phyloP scores from a whole-genome alignment of 768 basidiomycete species.

The Filobasidium floriforme region DNA sequence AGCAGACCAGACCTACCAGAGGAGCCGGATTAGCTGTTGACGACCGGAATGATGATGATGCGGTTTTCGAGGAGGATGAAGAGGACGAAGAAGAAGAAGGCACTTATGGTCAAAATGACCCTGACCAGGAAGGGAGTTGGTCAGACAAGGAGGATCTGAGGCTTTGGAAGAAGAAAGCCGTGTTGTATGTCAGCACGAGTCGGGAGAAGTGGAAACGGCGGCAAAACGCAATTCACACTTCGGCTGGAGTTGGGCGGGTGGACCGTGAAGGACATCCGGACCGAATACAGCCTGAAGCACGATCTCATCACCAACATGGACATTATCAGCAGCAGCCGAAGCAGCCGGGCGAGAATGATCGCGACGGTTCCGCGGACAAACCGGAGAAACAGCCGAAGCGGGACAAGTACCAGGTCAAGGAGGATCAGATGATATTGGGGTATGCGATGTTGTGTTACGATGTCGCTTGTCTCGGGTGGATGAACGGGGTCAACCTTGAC shows the following conservation, averaged over 20 bases:
- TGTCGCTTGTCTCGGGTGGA: slow-evolving; percentile 11
- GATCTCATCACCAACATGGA: neutral
- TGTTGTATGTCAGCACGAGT: slow-evolving; percentile 15
- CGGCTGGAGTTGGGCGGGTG: no score
- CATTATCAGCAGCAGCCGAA: neutral
- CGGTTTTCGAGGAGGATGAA: neutral
- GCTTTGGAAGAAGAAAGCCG: slow-evolving; percentile 1
- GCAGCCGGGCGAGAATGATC: neutral
- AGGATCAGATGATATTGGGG: slow-evolving; percentile 19
- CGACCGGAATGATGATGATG: neutral
- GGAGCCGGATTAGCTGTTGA: no score
- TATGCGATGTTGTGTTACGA: slow-evolving; percentile 19
- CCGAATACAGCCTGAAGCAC: no score
- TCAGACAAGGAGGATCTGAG: neutral
- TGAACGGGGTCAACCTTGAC: slow-evolving; percentile 11
- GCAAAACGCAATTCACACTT: neutral
- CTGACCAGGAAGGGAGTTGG: neutral
- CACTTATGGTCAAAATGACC: neutral
- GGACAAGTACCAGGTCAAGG: slow-evolving; percentile 21
- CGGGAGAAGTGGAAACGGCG: slow-evolving; percentile 18
- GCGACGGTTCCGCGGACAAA: no score
- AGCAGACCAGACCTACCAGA: no score
- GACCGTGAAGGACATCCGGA: no score
- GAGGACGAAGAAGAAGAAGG: neutral
- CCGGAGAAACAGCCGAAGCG: neutral